Conservation (phyloP, 306 rosid species). For the Corylus heterophylla region DNA sequence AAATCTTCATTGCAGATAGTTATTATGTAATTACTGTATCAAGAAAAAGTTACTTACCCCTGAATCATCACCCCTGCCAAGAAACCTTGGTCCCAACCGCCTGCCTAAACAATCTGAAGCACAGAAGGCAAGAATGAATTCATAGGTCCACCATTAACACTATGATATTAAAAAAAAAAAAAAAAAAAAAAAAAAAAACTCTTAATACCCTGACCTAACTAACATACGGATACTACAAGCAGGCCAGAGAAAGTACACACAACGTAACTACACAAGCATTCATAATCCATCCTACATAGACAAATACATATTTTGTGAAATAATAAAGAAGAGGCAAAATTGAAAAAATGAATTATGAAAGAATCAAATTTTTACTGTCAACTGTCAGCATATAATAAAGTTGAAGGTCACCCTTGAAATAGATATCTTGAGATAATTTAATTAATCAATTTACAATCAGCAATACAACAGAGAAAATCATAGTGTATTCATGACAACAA, state of each 20-base stretch:
- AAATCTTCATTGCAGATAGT: not conserved
- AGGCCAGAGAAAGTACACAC: conserved; percentile 3
- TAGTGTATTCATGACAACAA: not conserved
- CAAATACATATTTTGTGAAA: not conserved
- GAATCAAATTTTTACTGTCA: not conserved
- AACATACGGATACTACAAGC: not conserved
- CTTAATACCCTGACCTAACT: conserved; percentile 20
- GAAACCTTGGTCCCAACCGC: conserved; percentile 97
- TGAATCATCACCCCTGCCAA: conserved; percentile 91
- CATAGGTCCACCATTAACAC: conserved; percentile 21
- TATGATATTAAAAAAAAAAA: conserved; percentile 1
- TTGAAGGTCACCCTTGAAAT: not conserved
- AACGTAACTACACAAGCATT: conserved; percentile 4
- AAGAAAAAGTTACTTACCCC: conserved; percentile 61
- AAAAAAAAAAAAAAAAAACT: not conserved
- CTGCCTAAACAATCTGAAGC: conserved; percentile 95
- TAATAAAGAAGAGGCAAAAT: conserved; percentile 10
- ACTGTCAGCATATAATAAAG: not conserved
- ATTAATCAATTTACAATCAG: not conserved
- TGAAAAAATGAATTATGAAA: not conserved
- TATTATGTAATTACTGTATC: conserved; percentile 9
- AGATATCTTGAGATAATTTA: not conserved
- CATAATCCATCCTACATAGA: not conserved
- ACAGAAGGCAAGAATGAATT: conserved; percentile 34
- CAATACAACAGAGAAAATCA: not conserved